A percentile compares a stretch with the other conserved stretches of the same genome.
phyloP scores from a whole-genome alignment of 2,329 filamentous ascomycete genomes.

The Pseudocercospora cruenta region DNA sequence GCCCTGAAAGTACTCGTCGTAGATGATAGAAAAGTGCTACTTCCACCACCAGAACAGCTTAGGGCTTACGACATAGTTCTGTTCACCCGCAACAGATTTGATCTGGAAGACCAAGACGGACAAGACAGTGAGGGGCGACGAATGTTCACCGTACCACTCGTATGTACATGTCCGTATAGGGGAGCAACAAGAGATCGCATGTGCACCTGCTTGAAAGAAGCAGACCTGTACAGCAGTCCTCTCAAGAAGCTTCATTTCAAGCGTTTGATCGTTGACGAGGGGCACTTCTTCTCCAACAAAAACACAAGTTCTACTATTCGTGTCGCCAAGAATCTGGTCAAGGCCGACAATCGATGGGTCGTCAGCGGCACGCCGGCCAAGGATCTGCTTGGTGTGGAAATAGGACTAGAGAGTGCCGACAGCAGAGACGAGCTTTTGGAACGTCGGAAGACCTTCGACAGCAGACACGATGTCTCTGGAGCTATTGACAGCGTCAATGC shows the following conservation, averaged over 20 bases:
- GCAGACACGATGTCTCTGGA: constrained; percentile 44
- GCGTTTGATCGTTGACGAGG: constrained; percentile 88
- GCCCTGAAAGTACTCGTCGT: constrained; percentile 67
- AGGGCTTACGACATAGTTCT: constrained; percentile 74
- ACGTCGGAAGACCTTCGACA: constrained; percentile 46
- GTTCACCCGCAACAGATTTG: constrained; percentile 74
- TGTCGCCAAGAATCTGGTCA: constrained; percentile 57
- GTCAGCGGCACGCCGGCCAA: constrained; percentile 84
- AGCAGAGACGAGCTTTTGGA: constrained; percentile 38
- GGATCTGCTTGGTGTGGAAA: not conserved
- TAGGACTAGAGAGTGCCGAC: not conserved
- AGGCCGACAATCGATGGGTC: constrained; percentile 77
- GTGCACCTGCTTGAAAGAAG: constrained; percentile 49
- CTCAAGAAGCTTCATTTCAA: constrained; percentile 79
- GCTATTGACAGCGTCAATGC: constrained; percentile 64
- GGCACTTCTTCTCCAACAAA: constrained; percentile 80
- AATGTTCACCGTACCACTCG: constrained; percentile 26
- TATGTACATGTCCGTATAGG: constrained; percentile 49
- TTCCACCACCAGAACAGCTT: constrained; percentile 64
- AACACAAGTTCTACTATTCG: constrained; percentile 62
- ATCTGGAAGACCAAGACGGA: constrained; percentile 63
- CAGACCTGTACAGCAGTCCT: constrained; percentile 59
- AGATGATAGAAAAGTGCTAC: constrained; percentile 52
- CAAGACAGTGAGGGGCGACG: constrained; percentile 51
- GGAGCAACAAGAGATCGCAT: constrained; percentile 48